Conservation (phyloP, 768 basidiomycete species). For the Polyporus arcularius region DNA sequence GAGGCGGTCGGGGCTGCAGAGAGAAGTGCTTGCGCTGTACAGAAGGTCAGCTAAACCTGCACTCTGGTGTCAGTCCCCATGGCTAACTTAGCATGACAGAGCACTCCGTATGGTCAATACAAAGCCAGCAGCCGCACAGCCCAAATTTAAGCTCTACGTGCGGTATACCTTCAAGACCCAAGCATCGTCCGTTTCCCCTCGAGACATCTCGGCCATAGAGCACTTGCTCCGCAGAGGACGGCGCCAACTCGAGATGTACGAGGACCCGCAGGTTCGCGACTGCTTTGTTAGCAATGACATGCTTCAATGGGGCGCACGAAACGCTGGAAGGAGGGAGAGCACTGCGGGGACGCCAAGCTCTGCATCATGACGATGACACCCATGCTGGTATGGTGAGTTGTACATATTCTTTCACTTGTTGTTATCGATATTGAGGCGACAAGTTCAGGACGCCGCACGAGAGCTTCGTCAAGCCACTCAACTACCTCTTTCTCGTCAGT, state of each 20-base stretch:
- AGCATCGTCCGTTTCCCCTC: constrained; percentile 59
- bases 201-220: constrained; percentile 70
- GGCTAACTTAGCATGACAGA: constrained; percentile 37
- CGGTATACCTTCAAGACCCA: constrained; percentile 71
- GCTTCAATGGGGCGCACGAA: constrained; percentile 57
- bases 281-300: constrained; percentile 76
- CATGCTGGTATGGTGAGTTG: neutral
- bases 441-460: too few relatives aligned
- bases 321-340: constrained; percentile 18
- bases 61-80: neutral
- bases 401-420: neutral
- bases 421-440: too few relatives aligned
- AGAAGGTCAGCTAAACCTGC: constrained; percentile 39
- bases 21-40: constrained; percentile 53
- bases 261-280: constrained; percentile 66
- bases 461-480: too few relatives aligned
- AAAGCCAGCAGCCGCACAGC: constrained; percentile 61
- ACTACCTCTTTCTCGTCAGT: too few relatives aligned
- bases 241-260: constrained; percentile 70
- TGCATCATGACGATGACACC: neutral
- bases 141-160: constrained; percentile 68
- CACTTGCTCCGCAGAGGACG: constrained; percentile 71
- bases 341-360: neutral
- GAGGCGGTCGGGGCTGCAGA: constrained; percentile 50
- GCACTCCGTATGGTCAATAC: constrained; percentile 73